Evolutionary conservation across 306 rosid genomes (phyloP), one percentile per base, ranked within the genome.

Genomic region (Vigna mungo): DNA sequence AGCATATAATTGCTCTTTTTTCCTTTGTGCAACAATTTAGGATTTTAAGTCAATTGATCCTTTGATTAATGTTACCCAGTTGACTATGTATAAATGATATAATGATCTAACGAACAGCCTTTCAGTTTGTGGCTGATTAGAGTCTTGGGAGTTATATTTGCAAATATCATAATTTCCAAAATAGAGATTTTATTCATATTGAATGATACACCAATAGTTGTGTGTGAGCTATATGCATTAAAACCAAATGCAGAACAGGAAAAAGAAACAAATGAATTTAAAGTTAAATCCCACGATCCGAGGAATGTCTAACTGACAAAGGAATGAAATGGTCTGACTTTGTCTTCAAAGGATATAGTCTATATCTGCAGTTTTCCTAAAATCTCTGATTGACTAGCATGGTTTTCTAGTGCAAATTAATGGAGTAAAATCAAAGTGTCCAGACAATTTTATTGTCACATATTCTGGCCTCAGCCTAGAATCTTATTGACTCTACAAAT

Each of bases 61-160:
- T 59, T 59, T 60, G 27, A 9, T 78, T 27, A 37, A 52, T 59
- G 46, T 48, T 37, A 55, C 76, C 48, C 20, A 17, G 71, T 67
- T 58, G 62, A 46, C 41, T 58, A 6, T 0, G 6, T 34, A 7
- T 34, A 76, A 77, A 34, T 69, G 36, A 20, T 49, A 47, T 69
- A 9, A 59, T 10, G 46, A 36, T 48, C 15, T 15, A 60, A 47
- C 30, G 5, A 52, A 59, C 14, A 58, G 17, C n/a, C 11, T 15
- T 52, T 43, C 11, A 64, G n/a, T 48, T 34, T 62, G 55, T 41
- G 54, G 11, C 41, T 46, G 41, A 25, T 69, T 47, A 15, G 27
- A n/a, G 49, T 75, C 51, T 75, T 75, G 51, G 37, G 51, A 34
- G 71, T 70, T 69, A 47, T 34, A 58, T 44, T 56, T 67, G 59